Evolutionary conservation across 768 basidiomycete species (phyloP), one percentile per base, ranked within the genome.

Genomic region (Sporobolomyces roseus): DNA sequence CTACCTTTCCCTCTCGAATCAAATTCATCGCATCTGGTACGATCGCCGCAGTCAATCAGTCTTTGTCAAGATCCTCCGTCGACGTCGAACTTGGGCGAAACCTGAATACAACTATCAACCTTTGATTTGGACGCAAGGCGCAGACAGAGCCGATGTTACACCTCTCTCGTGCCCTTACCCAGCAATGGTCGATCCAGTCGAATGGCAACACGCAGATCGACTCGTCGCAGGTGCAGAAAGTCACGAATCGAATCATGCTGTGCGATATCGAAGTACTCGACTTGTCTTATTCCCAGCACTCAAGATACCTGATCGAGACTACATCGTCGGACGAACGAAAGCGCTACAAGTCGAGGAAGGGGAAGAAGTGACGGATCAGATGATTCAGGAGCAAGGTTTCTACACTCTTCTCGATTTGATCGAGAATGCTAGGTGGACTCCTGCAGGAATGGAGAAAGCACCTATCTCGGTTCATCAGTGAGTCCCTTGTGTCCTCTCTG

Each of bases 1-100:
- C 10, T 98, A 89, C 80, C 83, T 98, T 61, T 91, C 91, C 74
- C 93, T 93, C 85, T 88, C 88, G 77, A 94, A 97, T 77, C 91
- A 94, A 79, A 91, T 98, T 49, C 94, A 98, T 78, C 83, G 88
- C 30, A 87, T 99, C 68, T 87, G 88, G 48, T 98, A 93, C 75
- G 90, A 88, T 51, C 75, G 77, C 32, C 75, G 77, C 6, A 89
- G 90, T n/a, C 89, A 93, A 74, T 84, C 86, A 21, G 90, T 98
- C 67, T 88, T 91, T 75, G 91, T 97, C 23, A 84, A 87, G 74
- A 83, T 91, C 46, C 92, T 91, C 77, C 88, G 91, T 32, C 84
- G 92, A 30, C 83, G 88, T 71, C 55, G 78, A 8, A 59, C 82
- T 80, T 65, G 85, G 83, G 61, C 83, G 3, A 79, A 75, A 27